phyloP scores from a whole-genome alignment of 1,139 yeast species.

The Geotrichum klebahnii region DNA sequence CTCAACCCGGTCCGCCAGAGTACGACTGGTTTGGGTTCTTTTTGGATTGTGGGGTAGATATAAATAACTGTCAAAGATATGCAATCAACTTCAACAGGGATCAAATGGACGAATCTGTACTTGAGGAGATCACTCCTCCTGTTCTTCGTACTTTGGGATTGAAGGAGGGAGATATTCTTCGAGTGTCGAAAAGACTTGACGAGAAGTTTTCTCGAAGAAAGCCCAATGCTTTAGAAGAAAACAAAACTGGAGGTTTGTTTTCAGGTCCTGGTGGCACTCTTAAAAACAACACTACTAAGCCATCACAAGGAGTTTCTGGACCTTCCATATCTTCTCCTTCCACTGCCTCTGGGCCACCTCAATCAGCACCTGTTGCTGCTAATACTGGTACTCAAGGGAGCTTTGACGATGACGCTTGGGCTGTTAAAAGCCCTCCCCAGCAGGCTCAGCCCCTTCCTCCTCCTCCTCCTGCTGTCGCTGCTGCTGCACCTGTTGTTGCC shows the following conservation, averaged over 20 bases:
- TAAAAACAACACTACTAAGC: not conserved
- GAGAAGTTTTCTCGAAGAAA: slow-evolving; percentile 60
- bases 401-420: slow-evolving; percentile 19
- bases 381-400: slow-evolving; percentile 30
- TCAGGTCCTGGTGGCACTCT: not conserved
- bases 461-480: slow-evolving; percentile 28
- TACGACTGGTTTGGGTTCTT: slow-evolving; percentile 98
- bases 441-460: slow-evolving; percentile 31
- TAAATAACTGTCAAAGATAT: slow-evolving; percentile 89
- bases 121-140: slow-evolving; percentile 75
- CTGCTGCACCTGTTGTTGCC: slow-evolving; percentile 21
- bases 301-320: not conserved
- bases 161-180: slow-evolving; percentile 90
- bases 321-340: too few relatives aligned
- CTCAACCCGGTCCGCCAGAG: slow-evolving; percentile 37
- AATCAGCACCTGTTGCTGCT: slow-evolving; percentile 31
- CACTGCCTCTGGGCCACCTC: too few relatives aligned
- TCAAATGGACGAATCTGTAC: slow-evolving; percentile 83
- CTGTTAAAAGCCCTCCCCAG: slow-evolving; percentile 7
- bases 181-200: slow-evolving; percentile 81
- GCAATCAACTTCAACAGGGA: slow-evolving; percentile 81
- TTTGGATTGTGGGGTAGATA: slow-evolving; percentile 87
- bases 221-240: slow-evolving; percentile 33
- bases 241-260: too few relatives aligned
- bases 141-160: slow-evolving; percentile 85